Evolutionary conservation across 2,329 filamentous ascomycete species (phyloP), one percentile per base, ranked within the genome.

Genomic region (Cercospora nicotianae): DNA sequence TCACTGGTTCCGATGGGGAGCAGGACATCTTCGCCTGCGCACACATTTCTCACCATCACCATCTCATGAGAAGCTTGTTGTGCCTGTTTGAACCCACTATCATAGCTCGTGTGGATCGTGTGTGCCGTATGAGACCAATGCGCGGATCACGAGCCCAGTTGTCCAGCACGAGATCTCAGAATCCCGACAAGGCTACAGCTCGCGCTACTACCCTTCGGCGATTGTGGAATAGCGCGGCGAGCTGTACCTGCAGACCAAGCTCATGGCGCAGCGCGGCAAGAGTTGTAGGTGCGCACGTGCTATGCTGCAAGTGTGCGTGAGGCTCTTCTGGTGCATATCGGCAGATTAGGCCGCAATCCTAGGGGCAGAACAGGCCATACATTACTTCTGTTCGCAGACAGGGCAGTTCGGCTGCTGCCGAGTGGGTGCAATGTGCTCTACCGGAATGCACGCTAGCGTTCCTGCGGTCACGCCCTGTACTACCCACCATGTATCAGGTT

Each of bases 401-500:
- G 66, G 48, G 62, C 60, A 65, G 55, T 45, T 73, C 70, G 72
- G 72, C 64, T 70, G 72, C 70, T 73, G 67, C 72, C 72, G 71
- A 23, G 51, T 67, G 30, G 65, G 68, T 48, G 60, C 60, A 58
- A 48, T 63, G 65, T 63, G 55, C 58, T 45, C 63, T 59, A 53
- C 62, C 62, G 73, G 72, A 72, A 74, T 74, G 72, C 57, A 55
- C 70, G 68, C 73, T 75, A 75, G 64, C 63, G 65, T 63, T 33
- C 60, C 69, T 67, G 70, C 69, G 70, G 55, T 51, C 53, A 67
- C 18, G 71, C 69, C 69, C 57, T 72, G 73, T 75, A 63, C 69
- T 26, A 75, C 73, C 68, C 72, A 73, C 70, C 66, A 60, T 63
- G 73, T 75, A 71, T 75, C 72, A 70, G 65, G 63, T 53, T 62